phyloP scores from a whole-genome alignment of 192 early-diverging fungal genomes.

The Cetraspora pellucida region DNA sequence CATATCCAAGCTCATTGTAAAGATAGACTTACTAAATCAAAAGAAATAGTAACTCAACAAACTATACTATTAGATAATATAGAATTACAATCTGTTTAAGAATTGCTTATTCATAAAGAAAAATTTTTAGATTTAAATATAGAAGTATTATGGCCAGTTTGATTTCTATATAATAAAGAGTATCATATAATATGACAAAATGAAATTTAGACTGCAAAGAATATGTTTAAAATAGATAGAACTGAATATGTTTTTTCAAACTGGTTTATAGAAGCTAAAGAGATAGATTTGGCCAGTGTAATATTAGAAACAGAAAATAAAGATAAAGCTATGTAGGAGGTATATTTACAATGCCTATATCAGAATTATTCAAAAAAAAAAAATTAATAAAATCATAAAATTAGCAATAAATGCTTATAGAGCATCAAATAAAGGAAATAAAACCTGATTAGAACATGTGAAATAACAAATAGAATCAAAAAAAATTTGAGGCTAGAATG shows the following conservation, averaged over 20 bases:
- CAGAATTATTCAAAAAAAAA: too few relatives aligned
- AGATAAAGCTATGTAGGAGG: neutral
- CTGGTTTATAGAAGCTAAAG: conserved; percentile 8
- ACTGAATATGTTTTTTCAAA: conserved; percentile 20
- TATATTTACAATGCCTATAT: conserved; percentile 18
- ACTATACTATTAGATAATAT: too few relatives aligned
- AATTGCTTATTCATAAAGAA: too few relatives aligned
- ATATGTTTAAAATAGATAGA: conserved; percentile 23
- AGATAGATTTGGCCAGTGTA: conserved; percentile 10
- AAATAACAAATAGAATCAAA: neutral
- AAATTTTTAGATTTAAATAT: neutral
- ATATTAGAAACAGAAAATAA: conserved; percentile 16
- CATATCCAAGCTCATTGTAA: too few relatives aligned
- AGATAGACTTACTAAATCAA: too few relatives aligned
- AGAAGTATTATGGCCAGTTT: conserved; percentile 14
- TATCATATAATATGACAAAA: conserved; percentile 15
- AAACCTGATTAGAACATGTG: too few relatives aligned
- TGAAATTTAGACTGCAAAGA: conserved; percentile 16
- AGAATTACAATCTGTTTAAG: too few relatives aligned
- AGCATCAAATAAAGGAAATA: too few relatives aligned
- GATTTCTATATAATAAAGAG: conserved; percentile 18
- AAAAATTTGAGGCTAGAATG: conserved; percentile 2
- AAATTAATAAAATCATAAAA: too few relatives aligned
- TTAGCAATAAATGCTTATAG: too few relatives aligned
- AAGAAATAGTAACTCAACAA: too few relatives aligned